phyloP scores from a whole-genome alignment of 345 rosid genomes.

The Camelina neglecta region DNA sequence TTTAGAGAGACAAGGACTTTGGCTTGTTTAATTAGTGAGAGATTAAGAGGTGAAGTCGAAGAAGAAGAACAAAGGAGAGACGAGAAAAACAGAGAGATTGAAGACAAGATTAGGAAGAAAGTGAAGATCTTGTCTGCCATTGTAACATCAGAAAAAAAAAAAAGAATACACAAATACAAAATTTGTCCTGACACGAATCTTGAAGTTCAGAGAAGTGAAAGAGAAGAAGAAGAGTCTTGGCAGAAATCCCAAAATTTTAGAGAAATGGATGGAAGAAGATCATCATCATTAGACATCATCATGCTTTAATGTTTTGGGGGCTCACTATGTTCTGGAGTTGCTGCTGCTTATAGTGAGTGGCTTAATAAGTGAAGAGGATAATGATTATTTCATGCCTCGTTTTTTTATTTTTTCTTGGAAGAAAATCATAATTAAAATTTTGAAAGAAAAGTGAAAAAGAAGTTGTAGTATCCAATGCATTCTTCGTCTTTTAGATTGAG shows the following conservation, averaged over 20 bases:
- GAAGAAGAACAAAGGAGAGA: slow-evolving; percentile 28
- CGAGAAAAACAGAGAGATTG: slow-evolving; percentile 45
- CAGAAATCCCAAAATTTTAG: slow-evolving; percentile 38
- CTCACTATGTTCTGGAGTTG: slow-evolving; percentile 35
- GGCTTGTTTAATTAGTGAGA: slow-evolving; percentile 58
- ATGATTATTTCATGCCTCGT: slow-evolving; percentile 39
- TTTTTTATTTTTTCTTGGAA: not conserved
- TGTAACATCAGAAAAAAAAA: slow-evolving; percentile 27
- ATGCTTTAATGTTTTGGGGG: slow-evolving; percentile 39
- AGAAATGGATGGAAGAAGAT: slow-evolving; percentile 37
- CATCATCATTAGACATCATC: slow-evolving; percentile 42
- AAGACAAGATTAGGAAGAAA: slow-evolving; percentile 46
- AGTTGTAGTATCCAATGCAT: slow-evolving; percentile 45
- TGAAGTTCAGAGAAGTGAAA: slow-evolving; percentile 37
- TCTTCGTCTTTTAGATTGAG: slow-evolving; percentile 43
- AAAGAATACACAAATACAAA: not conserved
- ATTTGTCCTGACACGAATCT: slow-evolving; percentile 30
- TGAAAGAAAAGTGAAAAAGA: slow-evolving; percentile 42
- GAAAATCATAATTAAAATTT: slow-evolving; percentile 6
- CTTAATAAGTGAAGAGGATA: slow-evolving; percentile 46
- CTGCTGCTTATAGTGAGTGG: slow-evolving; percentile 44
- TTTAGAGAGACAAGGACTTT: slow-evolving; percentile 60
- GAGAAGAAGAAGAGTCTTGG: slow-evolving; percentile 33
- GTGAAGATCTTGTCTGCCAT: slow-evolving; percentile 48
- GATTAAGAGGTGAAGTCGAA: slow-evolving; percentile 45